Conservation (phyloP, 768 basidiomycete genomes). For the Tubosaeta sp. region DNA sequence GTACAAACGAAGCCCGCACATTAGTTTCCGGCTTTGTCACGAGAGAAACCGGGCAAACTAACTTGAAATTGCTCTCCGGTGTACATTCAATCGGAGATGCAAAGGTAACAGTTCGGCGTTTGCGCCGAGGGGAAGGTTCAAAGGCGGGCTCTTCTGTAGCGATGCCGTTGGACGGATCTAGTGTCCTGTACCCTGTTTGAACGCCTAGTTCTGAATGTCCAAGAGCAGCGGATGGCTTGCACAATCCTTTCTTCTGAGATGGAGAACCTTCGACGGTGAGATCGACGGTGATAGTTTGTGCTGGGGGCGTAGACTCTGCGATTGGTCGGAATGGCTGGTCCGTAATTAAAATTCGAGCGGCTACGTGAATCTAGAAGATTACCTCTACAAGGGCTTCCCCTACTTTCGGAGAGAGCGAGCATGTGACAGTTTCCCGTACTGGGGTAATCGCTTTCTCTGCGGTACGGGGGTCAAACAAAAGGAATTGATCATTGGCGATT, state of each 20-base stretch:
- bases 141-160: background rate
- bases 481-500: background rate
- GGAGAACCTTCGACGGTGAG: slow-evolving; percentile 36
- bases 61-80: slow-evolving; percentile 7
- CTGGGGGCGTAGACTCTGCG: slow-evolving; percentile 14
- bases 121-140: slow-evolving; percentile 4
- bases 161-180: background rate
- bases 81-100: slow-evolving; percentile 25
- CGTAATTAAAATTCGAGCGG: slow-evolving; percentile 1
- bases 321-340: slow-evolving; percentile 9
- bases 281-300: slow-evolving; percentile 38
- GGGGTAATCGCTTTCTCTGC: background rate
- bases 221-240: background rate
- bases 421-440: slow-evolving; percentile 1
- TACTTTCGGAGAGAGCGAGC: slow-evolving; percentile 1
- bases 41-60: slow-evolving; percentile 3
- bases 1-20: background rate
- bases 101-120: slow-evolving; percentile 26
- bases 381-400: slow-evolving; percentile 10
- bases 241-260: slow-evolving; percentile 1
- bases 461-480: background rate
- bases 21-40: background rate
- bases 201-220: background rate
- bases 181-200: background rate
- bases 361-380: background rate